Evolutionary conservation across 2,329 filamentous ascomycete species (phyloP).

Genomic region (Pseudogymnoascus sp.): DNA sequence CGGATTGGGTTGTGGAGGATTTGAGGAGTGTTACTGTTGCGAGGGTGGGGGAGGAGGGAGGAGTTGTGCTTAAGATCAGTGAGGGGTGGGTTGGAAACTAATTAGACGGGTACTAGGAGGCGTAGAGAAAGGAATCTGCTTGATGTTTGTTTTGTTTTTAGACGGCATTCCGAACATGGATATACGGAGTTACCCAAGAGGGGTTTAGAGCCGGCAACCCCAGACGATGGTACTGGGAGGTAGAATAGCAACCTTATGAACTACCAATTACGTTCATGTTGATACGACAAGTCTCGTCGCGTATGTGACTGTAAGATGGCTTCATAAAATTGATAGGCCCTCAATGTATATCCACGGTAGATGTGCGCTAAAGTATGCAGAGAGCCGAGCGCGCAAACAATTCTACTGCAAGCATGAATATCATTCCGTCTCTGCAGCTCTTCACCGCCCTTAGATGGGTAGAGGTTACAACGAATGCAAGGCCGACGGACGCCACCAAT

Average conservation of each 20-base stretch:
- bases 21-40: slow-evolving; percentile 53
- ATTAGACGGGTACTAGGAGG: background rate
- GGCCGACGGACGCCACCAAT: no score
- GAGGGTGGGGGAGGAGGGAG: slow-evolving; percentile 32
- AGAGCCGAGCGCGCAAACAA: no score
- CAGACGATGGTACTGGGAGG: background rate
- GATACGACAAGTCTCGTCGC: background rate
- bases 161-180: background rate
- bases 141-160: background rate
- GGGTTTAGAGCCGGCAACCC: background rate
- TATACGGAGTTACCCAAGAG: background rate
- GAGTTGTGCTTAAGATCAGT: slow-evolving; percentile 24
- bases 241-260: background rate
- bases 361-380: no score
- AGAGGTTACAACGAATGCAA: no score
- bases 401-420: no score
- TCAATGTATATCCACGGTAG: no score
- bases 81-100: slow-evolving; percentile 17
- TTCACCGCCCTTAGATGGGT: no score
- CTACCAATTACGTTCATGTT: background rate
- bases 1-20: slow-evolving; percentile 65
- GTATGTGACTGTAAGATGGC: background rate
- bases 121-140: background rate
- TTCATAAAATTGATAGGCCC: background rate
- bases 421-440: no score